Percentiles rank a stretch among this genome's conserved stretches.
These are phyloP conservation scores for Apiotrichum siamense DNA, from an alignment of 1,284 basidiomycete genomes.

Conservation along the genomic window DNA sequence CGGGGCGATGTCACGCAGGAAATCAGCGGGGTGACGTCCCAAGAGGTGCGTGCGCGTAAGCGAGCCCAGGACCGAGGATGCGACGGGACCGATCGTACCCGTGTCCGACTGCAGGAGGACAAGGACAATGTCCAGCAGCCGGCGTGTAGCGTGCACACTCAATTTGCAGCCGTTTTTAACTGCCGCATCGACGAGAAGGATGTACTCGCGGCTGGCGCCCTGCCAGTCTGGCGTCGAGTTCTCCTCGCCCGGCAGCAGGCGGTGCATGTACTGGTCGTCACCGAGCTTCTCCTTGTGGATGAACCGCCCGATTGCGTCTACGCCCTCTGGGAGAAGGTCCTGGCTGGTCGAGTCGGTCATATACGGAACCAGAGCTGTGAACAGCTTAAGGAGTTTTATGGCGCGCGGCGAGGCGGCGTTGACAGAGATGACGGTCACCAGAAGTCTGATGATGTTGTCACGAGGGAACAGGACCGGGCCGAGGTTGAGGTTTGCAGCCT, in stretches of 20 bases:
- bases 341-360: constrained; percentile 49
- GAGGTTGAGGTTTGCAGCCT: constrained; percentile 52
- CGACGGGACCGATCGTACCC: constrained; percentile 6
- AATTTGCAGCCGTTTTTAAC: constrained; percentile 57
- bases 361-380: constrained; percentile 57
- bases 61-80: constrained; percentile 26
- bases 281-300: constrained; percentile 25
- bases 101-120: constrained; percentile 51
- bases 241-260: constrained; percentile 48
- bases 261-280: constrained; percentile 48
- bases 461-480: constrained; percentile 57
- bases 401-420: constrained; percentile 62
- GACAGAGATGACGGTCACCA: constrained; percentile 73
- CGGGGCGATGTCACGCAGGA: constrained; percentile 57
- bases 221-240: constrained; percentile 53
- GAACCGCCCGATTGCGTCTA: constrained; percentile 56
- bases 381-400: constrained; percentile 60
- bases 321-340: constrained; percentile 59
- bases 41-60: constrained; percentile 30
- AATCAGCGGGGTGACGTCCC: constrained; percentile 52
- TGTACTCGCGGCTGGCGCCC: constrained; percentile 60
- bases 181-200: constrained; percentile 57
- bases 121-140: constrained; percentile 58
- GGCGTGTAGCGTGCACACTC: constrained; percentile 50
- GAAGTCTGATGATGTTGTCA: constrained; percentile 64